phyloP scores from a whole-genome alignment of 2,329 filamentous ascomycete species.

The Colletotrichum euphorbiae region DNA sequence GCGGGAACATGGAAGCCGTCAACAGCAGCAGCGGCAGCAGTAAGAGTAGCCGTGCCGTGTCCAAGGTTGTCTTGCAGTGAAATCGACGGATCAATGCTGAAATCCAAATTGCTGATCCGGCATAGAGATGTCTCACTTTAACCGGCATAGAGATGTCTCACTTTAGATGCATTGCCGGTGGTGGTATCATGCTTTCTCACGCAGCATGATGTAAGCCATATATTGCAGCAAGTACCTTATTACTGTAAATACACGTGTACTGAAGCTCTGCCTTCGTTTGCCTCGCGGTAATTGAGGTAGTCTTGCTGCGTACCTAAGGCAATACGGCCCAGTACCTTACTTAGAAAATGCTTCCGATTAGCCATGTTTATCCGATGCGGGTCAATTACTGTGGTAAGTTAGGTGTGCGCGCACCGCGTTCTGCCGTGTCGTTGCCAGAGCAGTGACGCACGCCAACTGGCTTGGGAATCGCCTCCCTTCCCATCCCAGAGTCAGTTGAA shows the following conservation, averaged over 20 bases:
- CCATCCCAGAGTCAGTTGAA: conserved; percentile 8
- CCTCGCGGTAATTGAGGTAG: too few species aligned
- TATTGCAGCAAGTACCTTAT: too few species aligned
- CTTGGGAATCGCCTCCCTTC: conserved; percentile 22
- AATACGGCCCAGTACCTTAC: neutral
- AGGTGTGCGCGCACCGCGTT: conserved; percentile 13
- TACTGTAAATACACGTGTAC: too few species aligned
- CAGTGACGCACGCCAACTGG: conserved; percentile 31
- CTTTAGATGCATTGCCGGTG: conserved; percentile 2
- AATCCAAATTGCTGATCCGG: neutral
- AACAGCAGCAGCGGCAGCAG: neutral
- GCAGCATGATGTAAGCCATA: neutral
- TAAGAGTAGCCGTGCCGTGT: neutral
- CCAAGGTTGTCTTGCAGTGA: conserved; percentile 4
- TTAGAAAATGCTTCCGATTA: neutral
- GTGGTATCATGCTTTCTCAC: neutral
- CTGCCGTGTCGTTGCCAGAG: conserved; percentile 29
- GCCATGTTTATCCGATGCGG: neutral
- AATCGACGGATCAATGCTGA: conserved; percentile 7
- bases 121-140: neutral
- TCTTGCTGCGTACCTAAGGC: too few species aligned
- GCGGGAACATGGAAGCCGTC: conserved; percentile 3
- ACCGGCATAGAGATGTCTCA: neutral
- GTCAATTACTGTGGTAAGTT: neutral
- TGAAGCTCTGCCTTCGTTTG: too few species aligned